Evolutionary conservation across 1,284 basidiomycete genomes (phyloP), one percentile per base, ranked within the genome.

Genomic region (Moesziomyces aphidis): DNA sequence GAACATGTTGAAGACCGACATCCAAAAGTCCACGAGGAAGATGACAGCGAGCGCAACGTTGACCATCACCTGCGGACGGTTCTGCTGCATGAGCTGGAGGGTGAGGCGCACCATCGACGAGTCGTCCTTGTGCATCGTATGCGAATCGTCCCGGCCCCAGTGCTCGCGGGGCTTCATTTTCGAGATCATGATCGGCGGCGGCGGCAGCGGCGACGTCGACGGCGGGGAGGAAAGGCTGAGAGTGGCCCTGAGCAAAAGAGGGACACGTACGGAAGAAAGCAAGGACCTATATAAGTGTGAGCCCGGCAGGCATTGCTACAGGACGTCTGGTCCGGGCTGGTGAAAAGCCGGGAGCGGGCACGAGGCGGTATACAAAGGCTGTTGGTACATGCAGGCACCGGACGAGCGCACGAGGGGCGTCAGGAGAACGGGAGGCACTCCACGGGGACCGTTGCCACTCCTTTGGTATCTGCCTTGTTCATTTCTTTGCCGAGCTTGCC

Each of bases 101-200:
- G 52, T 51, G 44, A 66, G 62, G 23, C 68, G 59, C 19, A 71
- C 22, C 54, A 71, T 57, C 52, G 68, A 71, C 49, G 68, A 71
- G 39, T 65, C 44, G 15, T 36, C 36, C 17, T 52, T 46, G 51
- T 71, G 62, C 61, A 71, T 65, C 24, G 36, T 55, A 46, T 63
- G 66, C 23, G 47, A 23, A 5, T 48, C 45, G 21, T 69, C 66
- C 5, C 66, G 66, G 19, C 42, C 42, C 21, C 11, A 43, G 39
- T 44, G 34, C 21, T 62, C 55, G 48, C 50, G 50, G n/a, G 55
- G 19, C 31, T 47, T 46, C 43, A 45, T 49, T 5, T 36, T 26
- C 15, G 55, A 34, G 52, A 69, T 55, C 4, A n/a, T 28, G 24
- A 21, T 28, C 15, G 34, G 34, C 34, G 36, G 6, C 31, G 11